Percentiles rank a stretch among this genome's conserved stretches.
These are phyloP conservation scores for Saccharomycopsis hybrid DNA, from an alignment of 1,139 yeast genomes.

Conservation along the genomic window DNA sequence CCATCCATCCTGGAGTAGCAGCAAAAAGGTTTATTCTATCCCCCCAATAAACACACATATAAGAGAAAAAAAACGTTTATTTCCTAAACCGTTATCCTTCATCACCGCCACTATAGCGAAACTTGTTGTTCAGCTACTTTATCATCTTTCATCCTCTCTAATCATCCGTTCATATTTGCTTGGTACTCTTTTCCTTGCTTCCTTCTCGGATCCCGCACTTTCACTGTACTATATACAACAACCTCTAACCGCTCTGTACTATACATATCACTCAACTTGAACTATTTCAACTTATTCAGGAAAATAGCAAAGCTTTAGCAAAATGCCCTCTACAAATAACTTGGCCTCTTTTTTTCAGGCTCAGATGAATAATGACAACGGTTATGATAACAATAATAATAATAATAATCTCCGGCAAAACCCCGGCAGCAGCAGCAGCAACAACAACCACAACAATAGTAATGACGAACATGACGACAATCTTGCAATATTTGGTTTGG, in stretches of 20 bases:
- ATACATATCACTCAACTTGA: not conserved
- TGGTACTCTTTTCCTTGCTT: no score
- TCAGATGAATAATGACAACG: not conserved
- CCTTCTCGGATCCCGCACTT: no score
- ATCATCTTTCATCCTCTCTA: no score
- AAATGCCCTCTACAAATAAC: conserved; percentile 14
- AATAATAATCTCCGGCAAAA: not conserved
- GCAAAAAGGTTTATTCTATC: no score
- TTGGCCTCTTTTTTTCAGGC: conserved; percentile 9
- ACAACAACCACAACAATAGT: not conserved
- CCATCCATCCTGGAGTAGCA: no score
- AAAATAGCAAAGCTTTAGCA: not conserved
- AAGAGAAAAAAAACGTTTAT: no score
- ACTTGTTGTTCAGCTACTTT: no score
- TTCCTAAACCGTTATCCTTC: no score
- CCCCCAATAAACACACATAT: no score
- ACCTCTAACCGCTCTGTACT: not conserved
- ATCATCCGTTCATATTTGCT: no score
- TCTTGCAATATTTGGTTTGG: conserved; percentile 6
- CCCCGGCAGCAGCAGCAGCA: not conserved
- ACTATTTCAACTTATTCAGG: not conserved
- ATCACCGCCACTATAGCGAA: no score
- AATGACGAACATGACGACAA: not conserved
- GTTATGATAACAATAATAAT: not conserved
- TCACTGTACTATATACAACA: no score